Conservation (phyloP, 2,329 filamentous ascomycete species). For the Fusarium xylarioides region DNA sequence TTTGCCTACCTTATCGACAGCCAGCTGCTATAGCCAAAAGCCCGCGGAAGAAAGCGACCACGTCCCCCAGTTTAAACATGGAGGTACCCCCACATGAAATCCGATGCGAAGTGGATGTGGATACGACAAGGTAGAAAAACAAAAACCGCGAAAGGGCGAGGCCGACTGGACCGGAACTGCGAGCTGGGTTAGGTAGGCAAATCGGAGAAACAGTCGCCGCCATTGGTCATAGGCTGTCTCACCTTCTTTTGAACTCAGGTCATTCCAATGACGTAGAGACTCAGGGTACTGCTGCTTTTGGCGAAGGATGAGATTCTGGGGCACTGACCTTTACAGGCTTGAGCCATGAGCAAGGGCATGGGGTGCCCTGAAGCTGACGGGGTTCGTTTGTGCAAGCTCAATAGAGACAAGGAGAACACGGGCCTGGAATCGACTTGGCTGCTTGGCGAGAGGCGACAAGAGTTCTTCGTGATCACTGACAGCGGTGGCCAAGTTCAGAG, state of each 20-base stretch:
- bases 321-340: conserved; percentile 1
- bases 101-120: conserved; percentile 32
- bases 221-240: conserved; percentile 37
- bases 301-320: conserved; percentile 28
- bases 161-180: not conserved
- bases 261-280: conserved; percentile 41
- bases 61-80: conserved; percentile 25
- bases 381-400: conserved; percentile 13
- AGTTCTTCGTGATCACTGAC: conserved; percentile 30
- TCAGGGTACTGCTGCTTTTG: conserved; percentile 17
- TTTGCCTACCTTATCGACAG: not conserved
- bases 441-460: conserved; percentile 27
- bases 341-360: conserved; percentile 4
- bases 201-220: conserved; percentile 12
- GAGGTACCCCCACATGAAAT: conserved; percentile 36
- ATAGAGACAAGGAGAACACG: conserved; percentile 24
- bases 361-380: conserved; percentile 35
- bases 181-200: not conserved
- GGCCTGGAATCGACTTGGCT: conserved; percentile 30
- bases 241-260: conserved; percentile 13
- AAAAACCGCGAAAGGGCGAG: conserved; percentile 12
- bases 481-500: conserved; percentile 22
- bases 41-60: conserved; percentile 26
- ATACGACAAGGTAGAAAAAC: not conserved
- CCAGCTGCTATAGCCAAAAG: not conserved